Conservation (phyloP, 108 stramenopile genomes). For the Nitzschia sp. region DNA sequence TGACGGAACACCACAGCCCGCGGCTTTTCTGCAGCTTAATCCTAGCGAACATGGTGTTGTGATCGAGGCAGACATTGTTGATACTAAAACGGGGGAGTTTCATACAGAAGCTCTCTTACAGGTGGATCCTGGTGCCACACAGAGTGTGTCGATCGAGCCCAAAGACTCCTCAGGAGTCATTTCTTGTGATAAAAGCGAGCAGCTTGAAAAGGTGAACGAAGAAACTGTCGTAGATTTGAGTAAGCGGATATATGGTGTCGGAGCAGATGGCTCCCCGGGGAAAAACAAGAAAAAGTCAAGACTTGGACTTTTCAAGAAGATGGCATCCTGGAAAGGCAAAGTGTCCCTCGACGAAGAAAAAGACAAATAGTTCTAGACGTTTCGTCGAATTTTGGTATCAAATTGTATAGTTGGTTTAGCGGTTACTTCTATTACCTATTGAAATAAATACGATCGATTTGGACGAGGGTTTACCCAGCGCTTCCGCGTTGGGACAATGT, state of each 20-base stretch:
- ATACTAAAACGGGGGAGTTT: not conserved
- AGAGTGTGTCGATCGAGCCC: not conserved
- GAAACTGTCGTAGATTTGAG: not conserved
- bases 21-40: slow-evolving; percentile 1
- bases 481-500: slow-evolving; percentile 40
- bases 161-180: not conserved
- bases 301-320: not conserved
- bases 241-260: not conserved
- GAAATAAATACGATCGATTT: slow-evolving; percentile 29
- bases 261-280: not conserved
- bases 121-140: not conserved
- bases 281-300: not conserved
- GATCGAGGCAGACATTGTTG: not conserved
- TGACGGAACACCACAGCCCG: not conserved
- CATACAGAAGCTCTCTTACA: not conserved
- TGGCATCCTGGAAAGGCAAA: slow-evolving; percentile 8
- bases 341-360: not conserved
- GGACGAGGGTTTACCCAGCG: slow-evolving; percentile 55
- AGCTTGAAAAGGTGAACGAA: not conserved
- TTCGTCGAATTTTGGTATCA: not conserved
- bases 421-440: not conserved
- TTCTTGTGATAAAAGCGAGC: not conserved
- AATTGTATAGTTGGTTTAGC: not conserved
- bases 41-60: not conserved
- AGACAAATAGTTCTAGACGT: not conserved